A percentile compares a stretch with the other conserved stretches of the same genome.
These are phyloP conservation scores for Macrophomina pseudophaseolina DNA, from an alignment of 2,329 filamentous ascomycete species.

Conservation along the genomic window DNA sequence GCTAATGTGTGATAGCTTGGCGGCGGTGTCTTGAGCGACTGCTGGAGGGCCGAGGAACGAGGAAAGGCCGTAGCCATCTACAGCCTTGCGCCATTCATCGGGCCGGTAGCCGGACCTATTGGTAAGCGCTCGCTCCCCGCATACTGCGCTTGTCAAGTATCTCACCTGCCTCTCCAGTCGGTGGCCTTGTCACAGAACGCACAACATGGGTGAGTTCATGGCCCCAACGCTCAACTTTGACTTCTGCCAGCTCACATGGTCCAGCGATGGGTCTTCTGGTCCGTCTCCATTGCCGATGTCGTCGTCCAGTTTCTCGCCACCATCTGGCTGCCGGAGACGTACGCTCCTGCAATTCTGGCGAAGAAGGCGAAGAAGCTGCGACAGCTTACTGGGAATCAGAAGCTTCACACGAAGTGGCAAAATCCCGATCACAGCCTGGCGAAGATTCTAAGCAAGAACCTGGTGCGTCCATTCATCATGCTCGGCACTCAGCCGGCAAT, in stretches of 20 bases:
- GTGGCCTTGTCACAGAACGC: constrained; percentile 70
- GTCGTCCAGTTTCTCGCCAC: constrained; percentile 65
- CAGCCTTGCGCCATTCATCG: constrained; percentile 65
- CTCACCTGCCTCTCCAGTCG: constrained; percentile 52
- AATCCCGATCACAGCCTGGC: constrained; percentile 63
- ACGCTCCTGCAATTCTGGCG: constrained; percentile 51
- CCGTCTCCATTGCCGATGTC: constrained; percentile 66
- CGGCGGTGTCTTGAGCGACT: constrained; percentile 53
- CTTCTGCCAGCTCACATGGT: constrained; percentile 68
- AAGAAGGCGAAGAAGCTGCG: constrained; percentile 63
- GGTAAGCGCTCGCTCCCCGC: constrained; percentile 63
- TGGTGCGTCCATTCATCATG: constrained; percentile 76
- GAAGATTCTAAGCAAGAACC: constrained; percentile 69
- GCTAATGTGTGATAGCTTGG: constrained; percentile 42
- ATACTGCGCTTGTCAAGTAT: constrained; percentile 46
- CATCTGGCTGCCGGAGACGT: constrained; percentile 64
- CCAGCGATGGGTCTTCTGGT: constrained; percentile 76
- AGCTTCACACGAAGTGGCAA: constrained; percentile 66
- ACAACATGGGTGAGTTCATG: constrained; percentile 55
- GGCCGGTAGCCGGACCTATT: constrained; percentile 62
- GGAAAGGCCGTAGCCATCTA: constrained; percentile 67
- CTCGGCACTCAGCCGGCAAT: constrained; percentile 74
- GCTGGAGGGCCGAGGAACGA: constrained; percentile 65
- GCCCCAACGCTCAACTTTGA: constrained; percentile 42
- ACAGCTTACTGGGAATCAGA: constrained; percentile 57